These are phyloP conservation scores for Aspergillus sp. DNA, from an alignment of 2,329 filamentous ascomycete species.

Conservation along the genomic window DNA sequence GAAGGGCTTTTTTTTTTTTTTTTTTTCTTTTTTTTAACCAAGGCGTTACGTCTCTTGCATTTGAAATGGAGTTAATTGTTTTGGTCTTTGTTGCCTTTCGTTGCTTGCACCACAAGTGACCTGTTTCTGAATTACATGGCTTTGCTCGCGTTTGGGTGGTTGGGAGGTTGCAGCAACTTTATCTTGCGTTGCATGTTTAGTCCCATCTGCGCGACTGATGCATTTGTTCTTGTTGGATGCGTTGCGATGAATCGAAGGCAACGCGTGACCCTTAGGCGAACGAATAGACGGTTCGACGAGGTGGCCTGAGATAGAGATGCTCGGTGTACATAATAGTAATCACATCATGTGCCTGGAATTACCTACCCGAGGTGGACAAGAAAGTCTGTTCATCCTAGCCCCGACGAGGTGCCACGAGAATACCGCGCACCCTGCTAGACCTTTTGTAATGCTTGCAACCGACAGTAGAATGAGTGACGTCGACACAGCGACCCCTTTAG, in stretches of 20 bases:
- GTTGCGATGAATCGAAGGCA: conserved; percentile 3
- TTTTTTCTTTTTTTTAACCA: neutral
- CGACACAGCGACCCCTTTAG: neutral
- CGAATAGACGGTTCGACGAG: conserved; percentile 17
- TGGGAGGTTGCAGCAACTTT: neutral
- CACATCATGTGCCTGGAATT: neutral
- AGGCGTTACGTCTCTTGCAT: neutral
- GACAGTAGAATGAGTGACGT: neutral
- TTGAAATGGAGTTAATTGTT: conserved; percentile 7
- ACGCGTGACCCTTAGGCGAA: conserved; percentile 16
- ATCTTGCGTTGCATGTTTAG: conserved; percentile 5
- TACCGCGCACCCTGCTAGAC: neutral
- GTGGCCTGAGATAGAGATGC: conserved; percentile 13
- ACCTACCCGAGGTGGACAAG: neutral
- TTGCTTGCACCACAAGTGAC: neutral
- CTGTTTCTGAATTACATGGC: neutral
- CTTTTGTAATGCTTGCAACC: neutral
- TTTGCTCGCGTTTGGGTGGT: conserved; percentile 3
- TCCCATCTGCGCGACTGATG: conserved; percentile 4
- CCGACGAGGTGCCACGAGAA: neutral
- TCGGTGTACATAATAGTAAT: conserved; percentile 26
- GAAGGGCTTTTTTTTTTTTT: neutral
- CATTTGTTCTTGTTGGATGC: conserved; percentile 4
- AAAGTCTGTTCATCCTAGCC: neutral
- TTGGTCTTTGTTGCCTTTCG: neutral